Evolutionary conservation across 2,329 filamentous ascomycete species (phyloP), one percentile per base, ranked within the genome.

Genomic region (Rosellinia necatrix): DNA sequence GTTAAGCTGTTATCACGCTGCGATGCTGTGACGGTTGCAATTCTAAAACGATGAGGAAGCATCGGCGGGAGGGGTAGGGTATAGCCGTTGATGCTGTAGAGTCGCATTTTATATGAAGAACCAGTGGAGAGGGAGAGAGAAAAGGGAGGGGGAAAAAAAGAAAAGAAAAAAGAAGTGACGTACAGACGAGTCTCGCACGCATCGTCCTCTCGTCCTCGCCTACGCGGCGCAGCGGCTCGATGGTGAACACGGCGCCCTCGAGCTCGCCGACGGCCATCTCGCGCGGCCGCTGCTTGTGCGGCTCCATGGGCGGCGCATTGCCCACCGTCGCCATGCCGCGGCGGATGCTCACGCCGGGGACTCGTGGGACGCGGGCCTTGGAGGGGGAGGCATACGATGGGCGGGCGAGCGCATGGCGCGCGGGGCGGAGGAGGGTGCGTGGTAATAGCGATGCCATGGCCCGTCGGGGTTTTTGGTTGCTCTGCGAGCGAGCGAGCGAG

Each of bases 181-280:
- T 73, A 85, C 82, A 85, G 21, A 86, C 80, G 70, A 99, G 84
- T 63, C 94, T 86, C 35, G 94, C 92, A 66, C 93, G 86, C 85
- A 89, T 96, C 30, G 93, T 99, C 65, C 84, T 81, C 42, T 83
- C 78, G 76, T 94, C 90, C 75, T 99, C 94, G 67, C 92, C 92
- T 7, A 82, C 83, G 47, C 94, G 84, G 59, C 89, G 85, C 64
- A 97, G 75, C n/a, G 94, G 94, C 80, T 96, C 91, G 68, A 97
- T 87, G 72, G 85, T 89, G 77, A 97, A 96, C 56, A 84, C 83
- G 61, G 88, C 90, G 64, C 91, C 91, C 72, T 96, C 86, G 69
- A 97, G 85, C 79, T 97, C 91, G 70, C 91, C 92, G 67, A 94
- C 90, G 40, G 79, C 86, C 58, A 96, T 81, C 65, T 96, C 91